These are phyloP conservation scores for Rhodotorula glutinis DNA, from an alignment of 1,284 basidiomycete species.

Conservation along the genomic window DNA sequence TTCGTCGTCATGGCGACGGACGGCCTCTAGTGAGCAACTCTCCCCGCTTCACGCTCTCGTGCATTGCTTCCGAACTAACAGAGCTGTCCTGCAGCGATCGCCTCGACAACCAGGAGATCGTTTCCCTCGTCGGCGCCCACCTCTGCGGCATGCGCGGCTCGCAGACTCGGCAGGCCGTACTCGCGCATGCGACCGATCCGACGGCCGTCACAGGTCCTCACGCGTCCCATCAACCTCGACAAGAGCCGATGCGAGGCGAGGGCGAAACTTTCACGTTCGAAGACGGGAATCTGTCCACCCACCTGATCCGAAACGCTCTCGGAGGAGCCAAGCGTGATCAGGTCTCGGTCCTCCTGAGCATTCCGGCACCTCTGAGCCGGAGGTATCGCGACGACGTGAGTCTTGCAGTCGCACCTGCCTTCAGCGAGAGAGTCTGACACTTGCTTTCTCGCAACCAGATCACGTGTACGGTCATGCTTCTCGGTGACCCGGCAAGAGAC, in stretches of 20 bases:
- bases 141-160: conserved; percentile 63
- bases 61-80: too few species aligned
- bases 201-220: conserved; percentile 5
- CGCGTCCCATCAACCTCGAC: conserved; percentile 35
- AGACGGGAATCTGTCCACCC: conserved; percentile 82
- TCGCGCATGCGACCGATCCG: conserved; percentile 29
- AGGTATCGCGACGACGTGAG: conserved; percentile 80
- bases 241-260: conserved; percentile 38
- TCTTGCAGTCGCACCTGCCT: background rate
- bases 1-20: conserved; percentile 89
- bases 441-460: conserved; percentile 9
- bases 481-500: conserved; percentile 28
- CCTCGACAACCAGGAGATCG: conserved; percentile 90
- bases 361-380: conserved; percentile 75
- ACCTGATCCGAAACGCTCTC: conserved; percentile 90
- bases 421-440: background rate
- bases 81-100: conserved; percentile 64
- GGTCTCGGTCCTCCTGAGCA: conserved; percentile 72
- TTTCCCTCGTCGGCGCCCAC: conserved; percentile 81
- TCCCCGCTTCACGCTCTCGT: too few species aligned
- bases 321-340: conserved; percentile 73
- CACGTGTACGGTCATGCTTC: conserved; percentile 37
- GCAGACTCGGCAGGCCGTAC: conserved; percentile 27
- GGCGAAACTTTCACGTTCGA: conserved; percentile 66
- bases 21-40: conserved; percentile 55